A percentile compares a stretch with the other conserved stretches of the same genome.
phyloP scores from a whole-genome alignment of 768 basidiomycete species.

The Russula sp. region DNA sequence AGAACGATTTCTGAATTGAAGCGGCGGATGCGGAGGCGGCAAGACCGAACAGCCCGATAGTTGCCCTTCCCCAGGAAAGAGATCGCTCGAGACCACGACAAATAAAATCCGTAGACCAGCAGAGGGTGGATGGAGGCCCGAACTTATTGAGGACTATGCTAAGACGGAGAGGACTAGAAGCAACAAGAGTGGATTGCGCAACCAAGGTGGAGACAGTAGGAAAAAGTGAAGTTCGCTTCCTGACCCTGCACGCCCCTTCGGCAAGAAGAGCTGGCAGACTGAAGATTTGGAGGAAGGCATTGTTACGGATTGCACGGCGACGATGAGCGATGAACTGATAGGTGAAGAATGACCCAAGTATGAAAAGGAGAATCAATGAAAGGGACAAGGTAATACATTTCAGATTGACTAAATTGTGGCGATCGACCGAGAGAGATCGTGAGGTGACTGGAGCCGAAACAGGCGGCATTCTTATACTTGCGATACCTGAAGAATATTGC shows the following conservation, averaged over 20 bases:
- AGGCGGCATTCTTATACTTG: constrained; percentile 13
- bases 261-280: neutral
- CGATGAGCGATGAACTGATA: neutral
- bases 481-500: neutral
- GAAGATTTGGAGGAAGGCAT: neutral
- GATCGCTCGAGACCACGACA: constrained; percentile 4
- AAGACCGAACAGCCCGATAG: neutral
- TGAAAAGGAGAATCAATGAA: neutral
- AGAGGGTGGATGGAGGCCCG: neutral
- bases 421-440: neutral
- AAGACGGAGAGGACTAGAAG: constrained; percentile 12
- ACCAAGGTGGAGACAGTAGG: constrained; percentile 13
- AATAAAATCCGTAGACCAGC: neutral
- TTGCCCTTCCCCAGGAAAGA: neutral
- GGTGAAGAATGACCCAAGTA: neutral
- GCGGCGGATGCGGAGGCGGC: neutral
- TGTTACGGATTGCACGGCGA: neutral
- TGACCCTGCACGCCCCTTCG: neutral
- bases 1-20: neutral
- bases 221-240: neutral
- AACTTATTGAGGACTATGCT: neutral
- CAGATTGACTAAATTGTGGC: neutral
- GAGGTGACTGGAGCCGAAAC: neutral
- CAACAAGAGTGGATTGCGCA: constrained; percentile 16
- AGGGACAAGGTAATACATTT: constrained; percentile 1